A percentile compares a stretch with the other conserved stretches of the same genome.
Conservation (phyloP, 1,139 yeast genomes). For the Geotrichum candidum region DNA sequence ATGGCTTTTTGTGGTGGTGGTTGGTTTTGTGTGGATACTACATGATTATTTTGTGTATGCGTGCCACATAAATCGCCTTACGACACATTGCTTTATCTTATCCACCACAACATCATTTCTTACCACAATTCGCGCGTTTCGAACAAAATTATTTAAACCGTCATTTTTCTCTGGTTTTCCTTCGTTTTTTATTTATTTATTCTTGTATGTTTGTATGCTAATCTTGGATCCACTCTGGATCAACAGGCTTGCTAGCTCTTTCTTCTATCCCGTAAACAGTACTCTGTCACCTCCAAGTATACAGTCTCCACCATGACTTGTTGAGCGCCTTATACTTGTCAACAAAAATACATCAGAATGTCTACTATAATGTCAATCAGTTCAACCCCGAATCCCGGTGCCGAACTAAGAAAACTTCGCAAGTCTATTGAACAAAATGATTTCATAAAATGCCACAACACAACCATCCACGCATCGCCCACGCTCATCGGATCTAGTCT, state of each 20-base stretch:
- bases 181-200: background rate
- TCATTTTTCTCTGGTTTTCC: background rate
- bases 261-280: background rate
- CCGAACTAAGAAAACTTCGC: conserved; percentile 1
- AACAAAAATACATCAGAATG: background rate
- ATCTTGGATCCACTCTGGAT: background rate
- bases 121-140: background rate
- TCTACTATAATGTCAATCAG: background rate
- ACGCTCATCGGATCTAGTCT: background rate
- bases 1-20: background rate
- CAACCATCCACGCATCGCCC: background rate
- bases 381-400: conserved; percentile 3
- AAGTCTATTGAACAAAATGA: background rate
- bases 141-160: background rate
- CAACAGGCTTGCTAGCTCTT: background rate
- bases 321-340: background rate
- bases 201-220: background rate
- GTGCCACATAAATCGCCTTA: background rate
- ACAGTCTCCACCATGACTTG: background rate
- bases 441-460: background rate
- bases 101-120: background rate
- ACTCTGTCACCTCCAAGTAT: background rate
- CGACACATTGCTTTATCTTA: background rate
- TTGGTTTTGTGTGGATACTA: background rate
- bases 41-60: background rate